Conservation (phyloP, 345 rosid species). For the Gynandropsis gynandra region DNA sequence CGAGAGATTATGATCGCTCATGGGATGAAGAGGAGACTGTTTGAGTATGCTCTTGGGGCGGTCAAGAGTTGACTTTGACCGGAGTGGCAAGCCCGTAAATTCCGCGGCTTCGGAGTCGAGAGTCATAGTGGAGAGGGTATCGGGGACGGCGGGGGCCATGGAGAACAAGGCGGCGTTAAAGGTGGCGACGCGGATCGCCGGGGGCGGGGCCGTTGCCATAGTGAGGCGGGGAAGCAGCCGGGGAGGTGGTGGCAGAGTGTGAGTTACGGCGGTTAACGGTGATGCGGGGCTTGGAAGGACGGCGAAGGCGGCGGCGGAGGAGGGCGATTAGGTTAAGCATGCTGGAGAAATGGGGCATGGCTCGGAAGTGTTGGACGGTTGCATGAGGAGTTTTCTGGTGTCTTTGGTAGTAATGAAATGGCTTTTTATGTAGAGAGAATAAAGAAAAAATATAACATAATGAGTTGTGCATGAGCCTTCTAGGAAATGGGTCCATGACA, state of each 20-base stretch:
- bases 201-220: slow-evolving; percentile 40
- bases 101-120: slow-evolving; percentile 26
- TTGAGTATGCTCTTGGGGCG: slow-evolving; percentile 79
- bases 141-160: slow-evolving; percentile 84
- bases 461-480: too few relatives aligned
- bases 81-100: slow-evolving; percentile 21
- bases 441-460: too few relatives aligned
- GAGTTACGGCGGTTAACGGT: slow-evolving; percentile 31
- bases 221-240: slow-evolving; percentile 9
- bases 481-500: slow-evolving; percentile 40
- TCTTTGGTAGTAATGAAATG: neutral
- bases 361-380: slow-evolving; percentile 14
- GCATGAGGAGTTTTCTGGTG: slow-evolving; percentile 15
- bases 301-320: slow-evolving; percentile 61
- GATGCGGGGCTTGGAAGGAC: slow-evolving; percentile 39
- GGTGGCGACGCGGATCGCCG: slow-evolving; percentile 60
- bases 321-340: slow-evolving; percentile 60
- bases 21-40: slow-evolving; percentile 58
- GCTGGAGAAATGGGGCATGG: slow-evolving; percentile 11
- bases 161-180: slow-evolving; percentile 89
- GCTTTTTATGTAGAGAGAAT: too few relatives aligned
- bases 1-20: slow-evolving; percentile 27
- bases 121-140: slow-evolving; percentile 40
- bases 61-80: slow-evolving; percentile 45
- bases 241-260: slow-evolving; percentile 12